Percentiles rank a stretch among this genome's conserved stretches.
Evolutionary conservation across 352 stramenopile species (phyloP).

Genomic region (Globisporangium nagaii): DNA sequence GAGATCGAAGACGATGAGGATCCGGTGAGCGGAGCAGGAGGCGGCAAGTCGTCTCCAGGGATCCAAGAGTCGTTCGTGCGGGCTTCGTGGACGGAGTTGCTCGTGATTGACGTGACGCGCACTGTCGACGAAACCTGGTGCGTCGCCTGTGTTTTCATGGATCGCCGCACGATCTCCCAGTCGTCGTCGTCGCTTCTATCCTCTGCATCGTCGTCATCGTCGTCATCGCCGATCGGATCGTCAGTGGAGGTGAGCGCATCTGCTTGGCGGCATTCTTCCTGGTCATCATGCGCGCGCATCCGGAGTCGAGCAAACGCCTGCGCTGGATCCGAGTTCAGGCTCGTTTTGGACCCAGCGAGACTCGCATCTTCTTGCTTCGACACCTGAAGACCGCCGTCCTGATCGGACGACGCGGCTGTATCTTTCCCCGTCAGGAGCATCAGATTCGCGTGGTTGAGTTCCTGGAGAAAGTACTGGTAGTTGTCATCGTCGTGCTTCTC

Average conservation of each 20-base stretch:
- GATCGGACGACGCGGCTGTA: neutral
- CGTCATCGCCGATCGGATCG: neutral
- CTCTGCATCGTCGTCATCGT: slow-evolving; percentile 5
- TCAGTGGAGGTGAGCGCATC: neutral
- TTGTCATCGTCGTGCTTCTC: slow-evolving; percentile 59
- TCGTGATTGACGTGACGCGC: neutral
- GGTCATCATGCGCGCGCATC: neutral
- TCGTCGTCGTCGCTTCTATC: slow-evolving; percentile 25
- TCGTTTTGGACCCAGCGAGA: neutral
- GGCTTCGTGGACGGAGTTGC: neutral
- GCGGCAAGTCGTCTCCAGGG: neutral
- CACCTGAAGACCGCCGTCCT: neutral
- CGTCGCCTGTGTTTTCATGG: slow-evolving; percentile 16
- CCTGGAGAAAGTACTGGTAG: slow-evolving; percentile 65
- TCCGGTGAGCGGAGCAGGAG: neutral
- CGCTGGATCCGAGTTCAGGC: neutral
- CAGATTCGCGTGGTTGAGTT: slow-evolving; percentile 49
- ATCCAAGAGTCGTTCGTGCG: neutral
- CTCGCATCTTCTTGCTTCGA: neutral
- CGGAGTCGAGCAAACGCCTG: neutral
- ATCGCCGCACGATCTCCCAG: slow-evolving; percentile 33
- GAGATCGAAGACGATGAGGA: too few relatives aligned
- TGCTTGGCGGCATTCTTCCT: neutral
- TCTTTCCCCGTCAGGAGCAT: slow-evolving; percentile 4
- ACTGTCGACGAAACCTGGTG: neutral